Evolutionary conservation across 192 early-diverging fungal species (phyloP), one percentile per base, ranked within the genome.

Genomic region (Linnemannia hyalina): DNA sequence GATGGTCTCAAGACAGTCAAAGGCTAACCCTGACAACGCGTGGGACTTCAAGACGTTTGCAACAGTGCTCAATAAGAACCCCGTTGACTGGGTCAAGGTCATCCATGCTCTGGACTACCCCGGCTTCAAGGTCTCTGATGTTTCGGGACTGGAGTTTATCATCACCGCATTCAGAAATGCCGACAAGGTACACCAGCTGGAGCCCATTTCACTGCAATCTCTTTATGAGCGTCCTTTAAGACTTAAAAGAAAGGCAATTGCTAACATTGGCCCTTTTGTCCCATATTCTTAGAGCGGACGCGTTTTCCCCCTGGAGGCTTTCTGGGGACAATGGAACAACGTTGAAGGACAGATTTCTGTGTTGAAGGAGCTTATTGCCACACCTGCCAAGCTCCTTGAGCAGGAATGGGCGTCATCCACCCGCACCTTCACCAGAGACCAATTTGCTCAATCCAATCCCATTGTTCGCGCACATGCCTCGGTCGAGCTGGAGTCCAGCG

Each of bases 281-380:
- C 23, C 18, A 41, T 23, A 7, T 20, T 7, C 4, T 9, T 85
- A 95, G 94, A 93, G 89, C 69, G 77, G 88, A 26, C 90, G 91
- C 52, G 85, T 88, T 20, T 96, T 96, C 75, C 96, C 96, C 26
- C 87, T 93, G 32, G 80, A 91, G n/a, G 88, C 88, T 1, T 93
- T 96, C 80, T 94, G 95, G 89, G 94, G 93, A 40, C 88, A 88
- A 78, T 97, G 96, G 96, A 90, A 88, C 29, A 95, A 96, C 80
- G 75, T 89, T 13, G 92, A 89, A 18, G 94, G 91, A 15, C 95
- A 97, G 82, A 84, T 97, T 23, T 94, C 92, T 35, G 89, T 95
- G 42, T 82, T 97, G 60, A 92, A 89, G 72, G 91, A 93, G 71
- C 89, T 94, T 2, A 89, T 94, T 29, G 85, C 89, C 54, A 87